phyloP scores from a whole-genome alignment of 495 filamentous ascomycete genomes.

The Penicillium flavigenum region DNA sequence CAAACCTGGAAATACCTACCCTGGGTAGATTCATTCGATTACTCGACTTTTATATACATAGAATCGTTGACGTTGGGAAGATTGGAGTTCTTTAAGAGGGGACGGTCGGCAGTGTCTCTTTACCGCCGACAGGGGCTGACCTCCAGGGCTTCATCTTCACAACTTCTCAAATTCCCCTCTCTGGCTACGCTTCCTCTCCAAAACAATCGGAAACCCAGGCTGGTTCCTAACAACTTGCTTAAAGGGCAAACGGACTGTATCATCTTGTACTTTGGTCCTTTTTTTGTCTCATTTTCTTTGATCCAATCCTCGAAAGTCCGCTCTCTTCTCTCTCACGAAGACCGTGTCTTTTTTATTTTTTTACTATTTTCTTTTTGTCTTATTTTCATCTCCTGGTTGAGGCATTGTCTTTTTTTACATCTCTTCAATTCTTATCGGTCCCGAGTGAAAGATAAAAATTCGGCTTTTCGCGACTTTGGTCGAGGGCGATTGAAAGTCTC shows the following conservation, averaged over 20 bases:
- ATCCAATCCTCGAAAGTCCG: slow-evolving; percentile 3
- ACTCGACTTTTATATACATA: not conserved
- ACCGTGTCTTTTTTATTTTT: slow-evolving; percentile 8
- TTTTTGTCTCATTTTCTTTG: slow-evolving; percentile 7
- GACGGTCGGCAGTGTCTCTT: slow-evolving; percentile 28
- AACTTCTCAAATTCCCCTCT: slow-evolving; percentile 13
- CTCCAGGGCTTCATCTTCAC: slow-evolving; percentile 13
- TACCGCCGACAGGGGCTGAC: slow-evolving; percentile 31
- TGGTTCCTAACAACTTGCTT: slow-evolving; percentile 22
- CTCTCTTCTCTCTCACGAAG: not conserved
- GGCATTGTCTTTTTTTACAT: slow-evolving; percentile 16
- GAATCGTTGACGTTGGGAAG: not conserved
- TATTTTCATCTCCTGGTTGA: slow-evolving; percentile 29
- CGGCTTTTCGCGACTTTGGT: slow-evolving; percentile 10
- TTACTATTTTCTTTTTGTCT: slow-evolving; percentile 10
- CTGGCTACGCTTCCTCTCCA: slow-evolving; percentile 6
- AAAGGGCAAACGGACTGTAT: not conserved
- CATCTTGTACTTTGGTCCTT: not conserved
- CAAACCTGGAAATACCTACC: not conserved
- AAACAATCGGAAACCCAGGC: slow-evolving; percentile 28
- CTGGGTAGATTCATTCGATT: not conserved
- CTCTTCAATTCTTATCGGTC: slow-evolving; percentile 4
- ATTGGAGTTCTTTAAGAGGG: slow-evolving; percentile 6
- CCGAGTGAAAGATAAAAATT: slow-evolving; percentile 3
- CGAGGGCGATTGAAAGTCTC: slow-evolving; percentile 6